Evolutionary conservation across 2,329 filamentous ascomycete species (phyloP).

Genomic region (Ustulina deusta): DNA sequence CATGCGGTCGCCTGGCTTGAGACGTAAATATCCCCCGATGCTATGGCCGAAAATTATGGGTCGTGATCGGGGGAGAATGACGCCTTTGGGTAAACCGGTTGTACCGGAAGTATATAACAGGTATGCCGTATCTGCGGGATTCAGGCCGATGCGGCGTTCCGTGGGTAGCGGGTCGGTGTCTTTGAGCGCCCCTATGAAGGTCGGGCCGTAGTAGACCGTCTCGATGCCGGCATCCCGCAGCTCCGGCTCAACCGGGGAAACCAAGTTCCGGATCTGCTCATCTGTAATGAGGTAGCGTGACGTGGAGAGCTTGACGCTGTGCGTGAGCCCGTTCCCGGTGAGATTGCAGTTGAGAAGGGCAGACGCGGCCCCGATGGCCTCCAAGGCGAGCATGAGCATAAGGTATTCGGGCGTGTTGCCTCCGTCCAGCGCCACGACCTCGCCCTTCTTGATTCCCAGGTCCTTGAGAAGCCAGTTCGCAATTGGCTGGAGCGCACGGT

Average conservation of each 20-base stretch:
- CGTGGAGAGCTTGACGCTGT: constrained; percentile 70
- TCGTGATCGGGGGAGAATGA: constrained; percentile 65
- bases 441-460: constrained; percentile 65
- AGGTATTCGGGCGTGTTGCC: constrained; percentile 75
- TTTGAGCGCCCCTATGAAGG: constrained; percentile 57
- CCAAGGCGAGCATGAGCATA: constrained; percentile 72
- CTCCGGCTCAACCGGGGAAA: constrained; percentile 68
- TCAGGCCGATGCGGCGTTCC: constrained; percentile 63
- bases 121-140: constrained; percentile 64
- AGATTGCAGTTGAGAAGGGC: constrained; percentile 79
- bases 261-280: constrained; percentile 62
- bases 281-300: constrained; percentile 70
- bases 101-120: constrained; percentile 82
- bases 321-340: constrained; percentile 70
- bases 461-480: constrained; percentile 71
- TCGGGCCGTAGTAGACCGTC: constrained; percentile 64
- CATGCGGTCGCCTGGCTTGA: constrained; percentile 65
- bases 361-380: constrained; percentile 73
- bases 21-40: constrained; percentile 36
- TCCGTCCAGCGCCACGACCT: constrained; percentile 74
- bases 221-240: constrained; percentile 66
- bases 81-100: constrained; percentile 80
- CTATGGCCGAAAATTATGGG: constrained; percentile 39
- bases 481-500: constrained; percentile 66
- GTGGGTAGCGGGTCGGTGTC: constrained; percentile 64